These are phyloP conservation scores for Aphanomyces astaci DNA, from an alignment of 352 stramenopile genomes.

Conservation along the genomic window DNA sequence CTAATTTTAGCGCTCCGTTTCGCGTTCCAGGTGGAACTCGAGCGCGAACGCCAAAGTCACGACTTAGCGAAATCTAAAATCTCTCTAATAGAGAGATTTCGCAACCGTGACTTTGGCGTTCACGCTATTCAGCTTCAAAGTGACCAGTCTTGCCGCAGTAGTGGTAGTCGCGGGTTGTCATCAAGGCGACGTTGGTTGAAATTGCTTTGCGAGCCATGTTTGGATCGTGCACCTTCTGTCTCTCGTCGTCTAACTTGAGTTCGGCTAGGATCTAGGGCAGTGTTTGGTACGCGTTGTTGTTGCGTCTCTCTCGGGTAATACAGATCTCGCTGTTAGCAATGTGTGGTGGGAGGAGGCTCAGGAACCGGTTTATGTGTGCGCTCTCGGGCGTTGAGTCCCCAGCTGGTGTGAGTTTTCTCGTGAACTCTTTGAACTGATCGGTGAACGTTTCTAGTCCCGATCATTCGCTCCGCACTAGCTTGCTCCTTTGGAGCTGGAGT, in stretches of 20 bases:
- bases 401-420: neutral
- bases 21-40: too few relatives aligned
- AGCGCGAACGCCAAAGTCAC: too few relatives aligned
- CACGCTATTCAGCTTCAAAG: too few relatives aligned
- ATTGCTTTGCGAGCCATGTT: neutral
- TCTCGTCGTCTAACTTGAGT: neutral
- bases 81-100: too few relatives aligned
- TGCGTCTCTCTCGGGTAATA: too few relatives aligned
- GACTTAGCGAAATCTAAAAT: too few relatives aligned
- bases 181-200: too few relatives aligned
- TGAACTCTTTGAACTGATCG: neutral
- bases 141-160: too few relatives aligned
- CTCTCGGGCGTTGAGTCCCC: neutral
- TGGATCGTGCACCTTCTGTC: neutral
- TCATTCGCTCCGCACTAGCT: neutral
- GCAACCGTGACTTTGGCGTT: too few relatives aligned
- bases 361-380: neutral
- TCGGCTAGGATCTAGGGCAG: neutral
- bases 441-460: neutral
- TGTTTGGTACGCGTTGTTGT: neutral
- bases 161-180: too few relatives aligned
- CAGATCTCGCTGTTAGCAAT: neutral
- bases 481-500: too few relatives aligned
- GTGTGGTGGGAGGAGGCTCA: neutral
- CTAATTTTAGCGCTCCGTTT: too few relatives aligned